A percentile compares a stretch with the other conserved stretches of the same genome.
These are phyloP conservation scores for Debaryomyces tyrocola DNA, from an alignment of 805 yeast genomes.

Conservation along the genomic window DNA sequence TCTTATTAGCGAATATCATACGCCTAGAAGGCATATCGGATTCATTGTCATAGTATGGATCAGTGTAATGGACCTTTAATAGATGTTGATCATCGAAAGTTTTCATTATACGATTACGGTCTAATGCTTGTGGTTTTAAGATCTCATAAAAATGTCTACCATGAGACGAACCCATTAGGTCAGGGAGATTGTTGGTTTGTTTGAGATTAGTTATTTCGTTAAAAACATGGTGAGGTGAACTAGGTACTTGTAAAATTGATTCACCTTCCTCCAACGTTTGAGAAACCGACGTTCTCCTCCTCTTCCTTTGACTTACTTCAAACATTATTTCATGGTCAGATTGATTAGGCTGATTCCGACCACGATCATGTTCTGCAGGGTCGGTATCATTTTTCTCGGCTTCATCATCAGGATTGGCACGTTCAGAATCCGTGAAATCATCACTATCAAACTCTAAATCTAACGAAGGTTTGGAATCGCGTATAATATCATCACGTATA, in stretches of 20 bases:
- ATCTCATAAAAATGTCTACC: constrained; percentile 19
- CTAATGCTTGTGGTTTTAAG: constrained; percentile 15
- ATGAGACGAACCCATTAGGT: background rate
- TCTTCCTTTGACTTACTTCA: constrained; percentile 19
- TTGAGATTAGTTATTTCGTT: background rate
- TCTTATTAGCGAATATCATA: constrained; percentile 66
- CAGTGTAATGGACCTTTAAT: constrained; percentile 53
- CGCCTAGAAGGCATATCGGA: constrained; percentile 57
- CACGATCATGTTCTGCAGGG: background rate
- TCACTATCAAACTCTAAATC: background rate
- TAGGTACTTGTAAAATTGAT: constrained; percentile 10
- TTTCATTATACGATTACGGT: constrained; percentile 12
- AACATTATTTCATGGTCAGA: constrained; percentile 8
- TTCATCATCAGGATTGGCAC: background rate
- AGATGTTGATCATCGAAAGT: constrained; percentile 46
- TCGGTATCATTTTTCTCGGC: background rate
- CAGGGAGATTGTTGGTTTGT: background rate
- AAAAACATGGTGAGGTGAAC: constrained; percentile 10
- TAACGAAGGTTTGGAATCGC: background rate
- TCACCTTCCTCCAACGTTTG: background rate
- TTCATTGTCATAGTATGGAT: constrained; percentile 61
- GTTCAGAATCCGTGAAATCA: background rate
- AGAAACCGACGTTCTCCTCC: background rate
- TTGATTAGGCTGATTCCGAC: background rate
- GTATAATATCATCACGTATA: background rate